Conservation (phyloP, 2,329 filamentous ascomycete genomes). For the Trichophyton mentagrophytes region DNA sequence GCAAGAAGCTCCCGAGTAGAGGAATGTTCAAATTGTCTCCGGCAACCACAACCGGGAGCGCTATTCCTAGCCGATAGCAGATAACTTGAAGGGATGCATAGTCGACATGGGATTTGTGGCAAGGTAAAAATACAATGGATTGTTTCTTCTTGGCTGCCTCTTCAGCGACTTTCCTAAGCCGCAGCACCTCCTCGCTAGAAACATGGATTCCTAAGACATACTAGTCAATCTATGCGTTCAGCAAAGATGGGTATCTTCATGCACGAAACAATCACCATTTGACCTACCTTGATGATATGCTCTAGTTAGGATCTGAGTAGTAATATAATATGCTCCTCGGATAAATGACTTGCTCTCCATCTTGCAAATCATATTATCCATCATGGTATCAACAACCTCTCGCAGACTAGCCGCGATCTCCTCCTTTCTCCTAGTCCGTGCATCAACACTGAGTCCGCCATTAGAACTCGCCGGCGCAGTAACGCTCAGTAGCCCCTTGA, state of each 20-base stretch:
- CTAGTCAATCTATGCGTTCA: background rate
- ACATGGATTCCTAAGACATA: constrained; percentile 59
- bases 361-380: constrained; percentile 97
- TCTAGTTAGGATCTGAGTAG: constrained; percentile 74
- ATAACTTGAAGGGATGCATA: constrained; percentile 92
- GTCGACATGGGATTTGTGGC: constrained; percentile 88
- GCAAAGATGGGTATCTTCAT: no score
- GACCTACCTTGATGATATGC: constrained; percentile 72
- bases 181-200: constrained; percentile 81
- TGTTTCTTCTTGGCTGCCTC: constrained; percentile 76
- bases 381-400: constrained; percentile 73
- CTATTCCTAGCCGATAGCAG: constrained; percentile 83
- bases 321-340: constrained; percentile 76
- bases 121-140: constrained; percentile 90
- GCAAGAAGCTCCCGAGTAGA: constrained; percentile 74
- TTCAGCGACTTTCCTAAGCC: constrained; percentile 68
- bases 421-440: constrained; percentile 25
- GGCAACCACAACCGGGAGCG: constrained; percentile 79
- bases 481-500: constrained; percentile 53
- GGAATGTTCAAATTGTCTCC: constrained; percentile 96
- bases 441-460: constrained; percentile 10
- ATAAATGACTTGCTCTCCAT: constrained; percentile 94
- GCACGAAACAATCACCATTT: background rate
- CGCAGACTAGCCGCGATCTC: constrained; percentile 61
- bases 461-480: constrained; percentile 20